Conservation (phyloP, 2,329 filamentous ascomycete genomes). For the Paramyrothecium roridum region DNA sequence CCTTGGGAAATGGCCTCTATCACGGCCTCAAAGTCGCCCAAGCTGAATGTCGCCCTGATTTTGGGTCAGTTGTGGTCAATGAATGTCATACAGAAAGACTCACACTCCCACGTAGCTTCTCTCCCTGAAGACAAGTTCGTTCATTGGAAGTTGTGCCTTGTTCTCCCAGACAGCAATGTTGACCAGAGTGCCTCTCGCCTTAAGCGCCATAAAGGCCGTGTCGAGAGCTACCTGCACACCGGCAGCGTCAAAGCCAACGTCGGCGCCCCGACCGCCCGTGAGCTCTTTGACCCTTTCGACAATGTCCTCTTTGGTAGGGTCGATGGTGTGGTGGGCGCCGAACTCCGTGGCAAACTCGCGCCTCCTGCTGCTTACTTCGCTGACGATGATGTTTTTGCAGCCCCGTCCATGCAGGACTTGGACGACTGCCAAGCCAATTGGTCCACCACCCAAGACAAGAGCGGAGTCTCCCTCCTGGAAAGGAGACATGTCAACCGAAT, state of each 20-base stretch:
- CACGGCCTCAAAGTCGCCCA: constrained; percentile 51
- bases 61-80: constrained; percentile 51
- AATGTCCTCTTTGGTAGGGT: constrained; percentile 41
- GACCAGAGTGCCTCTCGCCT: constrained; percentile 53
- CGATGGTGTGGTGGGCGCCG: constrained; percentile 40
- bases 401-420: constrained; percentile 43
- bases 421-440: constrained; percentile 45
- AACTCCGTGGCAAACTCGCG: constrained; percentile 39
- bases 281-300: constrained; percentile 41
- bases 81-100: not conserved
- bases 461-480: constrained; percentile 38
- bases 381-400: constrained; percentile 42
- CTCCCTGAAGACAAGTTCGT: constrained; percentile 16
- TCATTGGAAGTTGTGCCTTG: constrained; percentile 23
- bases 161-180: constrained; percentile 65
- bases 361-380: constrained; percentile 40
- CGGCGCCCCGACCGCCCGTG: constrained; percentile 46
- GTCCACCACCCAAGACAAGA: constrained; percentile 46
- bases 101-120: constrained; percentile 17
- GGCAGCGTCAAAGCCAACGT: constrained; percentile 61
- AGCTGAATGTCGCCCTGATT: constrained; percentile 27
- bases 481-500: constrained; percentile 40
- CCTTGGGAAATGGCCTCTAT: constrained; percentile 42
- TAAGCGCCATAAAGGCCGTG: constrained; percentile 43
- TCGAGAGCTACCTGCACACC: constrained; percentile 51